Base-by-base conservation (phyloP, 768 basidiomycete genomes). In the Leccinellum rugosiceps region DNA sequence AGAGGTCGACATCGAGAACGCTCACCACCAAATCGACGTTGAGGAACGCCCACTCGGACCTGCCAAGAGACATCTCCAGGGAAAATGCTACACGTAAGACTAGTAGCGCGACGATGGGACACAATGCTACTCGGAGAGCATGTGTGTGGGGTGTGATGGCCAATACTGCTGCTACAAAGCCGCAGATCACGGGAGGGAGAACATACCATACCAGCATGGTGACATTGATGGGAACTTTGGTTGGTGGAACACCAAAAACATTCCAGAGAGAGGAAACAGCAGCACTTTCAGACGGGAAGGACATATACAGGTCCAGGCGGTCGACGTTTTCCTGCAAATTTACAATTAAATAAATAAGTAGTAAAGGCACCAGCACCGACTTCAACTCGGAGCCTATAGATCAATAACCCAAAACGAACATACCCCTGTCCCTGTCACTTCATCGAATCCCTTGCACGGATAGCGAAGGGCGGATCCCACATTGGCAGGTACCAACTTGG, bases 91-190 rank as follows among this genome's bases (percentile, higher is more conserved):
- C 77, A 30, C 77, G 74, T 54, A 78, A 79, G 4, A 78, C 69
- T 10, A 72, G 59, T 66, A 75, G 76, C 4, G 79, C 64, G 0
- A 79, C 74, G 43, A 82, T 55, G 3, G 82, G 81, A 32, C 82
- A 72, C 25, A 84, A 56, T 3, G 77, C 78, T 48, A 82, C 58
- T 28, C 83, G 79, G 34, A 77, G 58, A 4, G 62, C 47, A 26
- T 74, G 74, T 0, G 83, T 83, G 15, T 72, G 65, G 0, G 81
- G 80, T 3, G 75, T 65, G 25, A 80, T 63, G 6, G 81, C 80
- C 49, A 86, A 76, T 43, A 79, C 63, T 10, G 83, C 83, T 15
- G 77, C 76, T 6, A 65, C 62, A 67, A 80, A 79, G 66, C 80
- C 81, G 60, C 74, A 74, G 30, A 79, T 44, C 0, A 79, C 31